Conservation (phyloP, 139 green algal species). For the Micromonas pusilla region DNA sequence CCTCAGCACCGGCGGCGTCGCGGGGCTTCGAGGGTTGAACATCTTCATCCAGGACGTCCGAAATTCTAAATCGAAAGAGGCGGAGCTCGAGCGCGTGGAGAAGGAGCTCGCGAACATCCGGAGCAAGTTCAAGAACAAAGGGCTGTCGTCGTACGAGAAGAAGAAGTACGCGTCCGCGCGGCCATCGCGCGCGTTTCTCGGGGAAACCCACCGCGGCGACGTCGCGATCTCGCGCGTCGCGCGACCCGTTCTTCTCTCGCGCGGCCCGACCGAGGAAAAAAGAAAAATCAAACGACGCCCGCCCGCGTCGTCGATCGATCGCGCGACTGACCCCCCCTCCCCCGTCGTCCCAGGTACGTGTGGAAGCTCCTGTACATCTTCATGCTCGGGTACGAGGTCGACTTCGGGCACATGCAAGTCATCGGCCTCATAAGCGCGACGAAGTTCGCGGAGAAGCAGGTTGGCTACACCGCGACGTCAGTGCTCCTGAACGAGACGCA, state of each 20-base stretch:
- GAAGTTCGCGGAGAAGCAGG: constrained; percentile 98
- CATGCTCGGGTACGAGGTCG: constrained; percentile 97
- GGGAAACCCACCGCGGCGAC: neutral
- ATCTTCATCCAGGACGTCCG: constrained; percentile 92
- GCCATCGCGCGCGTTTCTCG: neutral
- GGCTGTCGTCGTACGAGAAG: constrained; percentile 74
- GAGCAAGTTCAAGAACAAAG: constrained; percentile 79
- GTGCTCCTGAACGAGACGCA: constrained; percentile 88
- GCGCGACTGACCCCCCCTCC: neutral
- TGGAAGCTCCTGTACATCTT: constrained; percentile 99
- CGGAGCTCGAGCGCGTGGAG: constrained; percentile 79
- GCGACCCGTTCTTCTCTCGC: neutral
- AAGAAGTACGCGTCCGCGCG: constrained; percentile 60
- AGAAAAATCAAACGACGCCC: neutral
- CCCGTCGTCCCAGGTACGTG: constrained; percentile 60
- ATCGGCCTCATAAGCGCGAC: constrained; percentile 80
- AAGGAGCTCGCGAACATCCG: constrained; percentile 98
- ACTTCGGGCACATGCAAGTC: constrained; percentile 97
- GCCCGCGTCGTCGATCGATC: neutral
- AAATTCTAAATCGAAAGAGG: constrained; percentile 75
- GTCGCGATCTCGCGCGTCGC: neutral
- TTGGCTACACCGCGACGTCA: constrained; percentile 86
- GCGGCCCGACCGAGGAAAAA: neutral
- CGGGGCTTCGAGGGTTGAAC: constrained; percentile 40
- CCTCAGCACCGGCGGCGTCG: neutral